Evolutionary conservation across 345 rosid species (phyloP), one percentile per base, ranked within the genome.

Genomic region (Rhizophora mangle): DNA sequence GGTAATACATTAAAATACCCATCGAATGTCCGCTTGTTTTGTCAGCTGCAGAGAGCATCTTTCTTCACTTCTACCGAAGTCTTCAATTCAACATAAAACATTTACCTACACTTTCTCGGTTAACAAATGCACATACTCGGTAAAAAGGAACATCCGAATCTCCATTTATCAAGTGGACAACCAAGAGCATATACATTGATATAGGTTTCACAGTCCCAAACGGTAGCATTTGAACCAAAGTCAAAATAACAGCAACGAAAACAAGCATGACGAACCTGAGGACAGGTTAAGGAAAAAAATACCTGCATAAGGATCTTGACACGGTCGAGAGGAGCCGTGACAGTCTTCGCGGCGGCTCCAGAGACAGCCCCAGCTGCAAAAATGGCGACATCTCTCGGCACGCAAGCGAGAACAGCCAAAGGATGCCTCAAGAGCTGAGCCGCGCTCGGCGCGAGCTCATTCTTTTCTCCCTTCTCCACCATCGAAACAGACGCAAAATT

Each of bases 241-340:
- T 3, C 13, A 43, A 59, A 56, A 51, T 20, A 39, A 3, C 49
- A 13, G 6, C 37, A 39, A 21, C 21, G 3, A 37, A 7, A 43
- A 60, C 19, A 62, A 56, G 39, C 11, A 56, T n/a, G 43, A 34
- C 43, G 2, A 43, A 60, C 10, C 15, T 18, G 26, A 47, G 29
- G 13, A 26, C 16, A 62, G 6, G 7, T 32, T 37, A 61, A 22
- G 3, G 62, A 53, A 15, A 58, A n/a, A n/a, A 55, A 59, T 52
- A 94, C 99, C 96, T 90, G 97, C 96, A 95, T 89, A 75, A 95
- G 97, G 66, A 95, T 87, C 86, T 95, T 95, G 64, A 92, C 70
- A 49, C 96, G 99, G 83, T 95, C 99, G 56, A 95, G 98, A 3
- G 98, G 98, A 66, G 99, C 98, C 2, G 97, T 90, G 62, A 86